Base-by-base conservation (phyloP, 495 filamentous ascomycete genomes). In the Aspergillus taichungensis region DNA sequence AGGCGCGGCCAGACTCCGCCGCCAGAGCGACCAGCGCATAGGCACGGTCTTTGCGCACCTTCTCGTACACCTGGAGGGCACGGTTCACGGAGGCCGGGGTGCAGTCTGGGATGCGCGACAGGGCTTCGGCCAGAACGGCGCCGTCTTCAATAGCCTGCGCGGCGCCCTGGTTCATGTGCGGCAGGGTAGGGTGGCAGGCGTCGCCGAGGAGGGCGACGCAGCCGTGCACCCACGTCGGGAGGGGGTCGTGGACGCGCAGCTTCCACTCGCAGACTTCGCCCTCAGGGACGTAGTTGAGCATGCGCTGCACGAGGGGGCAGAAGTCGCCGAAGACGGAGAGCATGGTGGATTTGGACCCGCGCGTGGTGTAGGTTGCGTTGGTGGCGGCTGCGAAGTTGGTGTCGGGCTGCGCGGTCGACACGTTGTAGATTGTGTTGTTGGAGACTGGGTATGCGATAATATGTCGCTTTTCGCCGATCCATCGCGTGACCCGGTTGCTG, bases 121-220 rank as follows among this genome's bases (percentile, higher is more conserved):
- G 75, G 30, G 77, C 76, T 30, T 80, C 77, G n/a, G 76, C 81
- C 7, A 90, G 60, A 14, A 86, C 84, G 14, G 78, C 83, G 11
- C 77, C 83, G 56, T 90, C 84, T 66, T 92, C 87, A 43, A 90
- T 84, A 27, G 84, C 85, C 71, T 88, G 84, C n/a, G 85, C 86
- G 27, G 84, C 85, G n/a, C 85, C 85, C 69, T 90, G 86, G 29
- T 75, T 78, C 10, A 86, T 64, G 61, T 88, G 84, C 27, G 85
- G 85, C 27, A 89, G 74, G 27, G 84, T 89, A 3, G 84, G 82
- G 59, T 89, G 83, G 61, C 84, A 88, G 3, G 87, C 82, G 59
- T 90, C 87, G 34, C 86, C 85, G 12, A 90, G 64, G 3, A 90
- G 77, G 13, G 83, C 83, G n/a, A 77, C 75, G 37, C 57, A 68